Base-by-base conservation (phyloP, 306 rosid species). In the Biancaea sappan region DNA sequence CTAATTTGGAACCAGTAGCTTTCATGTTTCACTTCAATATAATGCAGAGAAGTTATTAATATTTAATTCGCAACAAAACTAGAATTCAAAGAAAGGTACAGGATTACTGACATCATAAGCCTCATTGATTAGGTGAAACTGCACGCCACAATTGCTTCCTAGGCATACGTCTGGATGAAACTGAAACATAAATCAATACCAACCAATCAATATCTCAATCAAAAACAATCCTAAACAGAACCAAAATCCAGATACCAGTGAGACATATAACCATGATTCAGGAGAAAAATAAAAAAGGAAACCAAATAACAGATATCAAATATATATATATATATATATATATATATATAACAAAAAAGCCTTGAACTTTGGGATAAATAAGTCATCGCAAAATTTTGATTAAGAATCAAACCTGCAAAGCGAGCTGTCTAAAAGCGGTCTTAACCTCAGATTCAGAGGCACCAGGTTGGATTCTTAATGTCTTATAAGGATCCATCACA, bases 111-210 rank as follows among this genome's bases (percentile, higher is more conserved):
- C 99, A 87, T 88, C 96, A 75, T 95, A 92, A 46, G 99, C 99
- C 78, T 95, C 91, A 6, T 90, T 90, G 88, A 94, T 94, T 66
- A 59, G 77, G 48, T 92, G 90, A 86, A 94, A 92, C 71, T 87
- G 87, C 47, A 92, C 97, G 0, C 92, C 92, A 22, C 92, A 87
- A 63, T 92, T 92, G 77, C 14, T 88, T 35, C 93, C 97, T 79
- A 83, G 86, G 71, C 96, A 92, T 2, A 94, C 98, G 8, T 94
- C 99, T 2, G 98, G 98, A 80, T 94, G 99, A 31, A 90, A 94
- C 98, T 94, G 92, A 66, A 71, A 24, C 54, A 67, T 7, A 58
- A 74, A 0, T 28, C 0, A 32, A 21, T 1, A 70, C 13, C 57
- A 64, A 50, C 44, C 1, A 61, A 26, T 81, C n/a, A 78, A 19